Percentiles rank a stretch among this genome's conserved stretches.
Conservation (phyloP, 352 stramenopile species). For the Globisporangium apiculatum region DNA sequence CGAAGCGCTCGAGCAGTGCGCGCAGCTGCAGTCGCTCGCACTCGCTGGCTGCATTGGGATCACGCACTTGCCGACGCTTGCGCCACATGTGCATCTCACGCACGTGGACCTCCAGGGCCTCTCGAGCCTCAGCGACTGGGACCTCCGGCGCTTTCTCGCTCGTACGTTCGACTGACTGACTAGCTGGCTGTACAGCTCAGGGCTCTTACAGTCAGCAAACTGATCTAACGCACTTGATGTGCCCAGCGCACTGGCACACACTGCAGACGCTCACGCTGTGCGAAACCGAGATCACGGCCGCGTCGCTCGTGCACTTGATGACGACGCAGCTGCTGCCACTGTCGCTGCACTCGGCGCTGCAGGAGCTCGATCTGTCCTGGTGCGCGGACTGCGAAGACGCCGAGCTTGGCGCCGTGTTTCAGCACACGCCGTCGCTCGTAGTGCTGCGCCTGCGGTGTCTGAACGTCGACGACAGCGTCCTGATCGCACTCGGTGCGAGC, state of each 20-base stretch:
- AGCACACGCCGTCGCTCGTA: conserved; percentile 3
- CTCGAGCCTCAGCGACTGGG: conserved; percentile 4
- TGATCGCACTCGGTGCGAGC: conserved; percentile 3
- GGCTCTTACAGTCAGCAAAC: too few relatives aligned
- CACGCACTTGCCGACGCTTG: conserved; percentile 3
- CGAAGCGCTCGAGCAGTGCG: conserved; percentile 6
- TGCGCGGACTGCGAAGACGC: conserved; percentile 10
- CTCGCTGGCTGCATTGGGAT: conserved; percentile 14
- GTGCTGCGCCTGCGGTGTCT: conserved; percentile 16
- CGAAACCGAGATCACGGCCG: conserved; percentile 13
- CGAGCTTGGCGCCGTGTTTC: conserved; percentile 8
- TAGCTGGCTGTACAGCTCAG: too few relatives aligned
- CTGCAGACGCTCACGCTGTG: conserved; percentile 7
- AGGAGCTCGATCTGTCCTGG: conserved; percentile 19
- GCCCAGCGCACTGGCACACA: conserved; percentile 6
- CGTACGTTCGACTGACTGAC: conserved; percentile 1
- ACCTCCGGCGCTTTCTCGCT: conserved; percentile 4
- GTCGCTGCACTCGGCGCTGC: background rate
- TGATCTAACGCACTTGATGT: background rate
- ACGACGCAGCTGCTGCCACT: background rate
- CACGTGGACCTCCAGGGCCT: conserved; percentile 12
- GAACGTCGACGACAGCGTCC: conserved; percentile 8
- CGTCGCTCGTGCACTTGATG: conserved; percentile 3
- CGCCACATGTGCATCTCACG: conserved; percentile 1
- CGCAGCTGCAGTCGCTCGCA: conserved; percentile 8